Conservation (phyloP, 2,329 filamentous ascomycete genomes). For the Fusarium falciforme region DNA sequence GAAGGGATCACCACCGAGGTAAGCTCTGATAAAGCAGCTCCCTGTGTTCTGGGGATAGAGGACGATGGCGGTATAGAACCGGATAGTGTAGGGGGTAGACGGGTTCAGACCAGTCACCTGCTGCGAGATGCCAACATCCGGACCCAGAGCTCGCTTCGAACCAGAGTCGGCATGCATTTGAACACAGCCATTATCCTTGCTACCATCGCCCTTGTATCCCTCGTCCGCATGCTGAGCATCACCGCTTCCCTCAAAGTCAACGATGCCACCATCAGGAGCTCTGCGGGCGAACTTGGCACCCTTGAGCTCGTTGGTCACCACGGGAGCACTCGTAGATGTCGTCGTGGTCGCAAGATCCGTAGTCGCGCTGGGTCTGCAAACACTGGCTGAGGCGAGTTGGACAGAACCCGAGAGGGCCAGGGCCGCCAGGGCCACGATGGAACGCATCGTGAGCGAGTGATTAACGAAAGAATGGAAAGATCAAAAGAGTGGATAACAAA, state of each 20-base stretch:
- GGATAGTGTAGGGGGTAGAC: constrained; percentile 16
- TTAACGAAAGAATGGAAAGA: background rate
- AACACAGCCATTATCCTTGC: background rate
- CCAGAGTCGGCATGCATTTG: background rate
- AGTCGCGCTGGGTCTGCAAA: constrained; percentile 2
- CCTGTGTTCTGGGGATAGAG: background rate
- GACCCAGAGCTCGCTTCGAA: constrained; percentile 1
- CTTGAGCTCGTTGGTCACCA: constrained; percentile 1
- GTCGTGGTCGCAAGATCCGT: background rate
- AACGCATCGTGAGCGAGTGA: constrained; percentile 5
- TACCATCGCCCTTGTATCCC: constrained; percentile 16
- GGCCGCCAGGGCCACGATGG: constrained; percentile 9
- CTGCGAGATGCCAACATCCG: constrained; percentile 10
- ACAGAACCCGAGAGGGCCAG: constrained; percentile 8
- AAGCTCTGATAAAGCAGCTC: constrained; percentile 10
- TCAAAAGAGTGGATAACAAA: background rate
- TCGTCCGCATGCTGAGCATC: background rate
- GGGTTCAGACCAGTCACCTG: constrained; percentile 3
- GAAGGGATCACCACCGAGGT: constrained; percentile 9
- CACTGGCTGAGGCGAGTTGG: background rate
- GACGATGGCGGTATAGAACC: constrained; percentile 17
- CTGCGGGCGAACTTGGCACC: constrained; percentile 3
- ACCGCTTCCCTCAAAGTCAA: background rate
- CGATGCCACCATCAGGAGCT: background rate
- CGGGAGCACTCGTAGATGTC: background rate